Base-by-base conservation (phyloP, 495 filamentous ascomycete species). In the Pyrenopolyporus hunteri region DNA sequence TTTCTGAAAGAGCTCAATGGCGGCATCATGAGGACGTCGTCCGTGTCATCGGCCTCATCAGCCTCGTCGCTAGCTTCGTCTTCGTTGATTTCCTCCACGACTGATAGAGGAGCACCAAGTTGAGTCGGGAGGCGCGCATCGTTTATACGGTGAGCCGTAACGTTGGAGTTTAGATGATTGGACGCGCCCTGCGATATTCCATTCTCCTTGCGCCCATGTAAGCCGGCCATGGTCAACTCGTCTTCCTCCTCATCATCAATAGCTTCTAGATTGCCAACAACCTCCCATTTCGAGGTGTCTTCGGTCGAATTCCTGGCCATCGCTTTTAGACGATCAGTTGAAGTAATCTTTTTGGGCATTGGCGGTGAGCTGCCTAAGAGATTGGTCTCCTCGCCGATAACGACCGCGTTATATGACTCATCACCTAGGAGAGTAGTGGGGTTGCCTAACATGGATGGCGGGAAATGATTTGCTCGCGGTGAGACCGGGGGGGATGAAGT, bases 281-380 rank as follows among this genome's bases (percentile, higher is more conserved):
- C 70, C 33, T 73, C 76, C 76, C 76, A 80, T 16, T 68, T 69
- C 1, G 72, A 73, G 16, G 73, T 74, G 23, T 73, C 74, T 46
- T 79, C 78, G 6, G 74, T 67, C n/a, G 78, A 77, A 20, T 51
- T 75, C 28, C 74, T 73, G 19, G 76, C 69, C 31, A 80, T 70
- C 10, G 73, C 76, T 31, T 73, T 78, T 19, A 80, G 52, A 3
- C 72, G 71, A 49, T 80, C 76, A 47, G 78, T 79, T 1, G 78
- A 78, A 6, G 76, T 76, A 22, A 79, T 71, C 58, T 79, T 80
- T 54, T 73, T 78, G 0, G 76, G 75, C 48, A 63, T 62, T 7
- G 76, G 76, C 16, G 74, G 67, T 31, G 56, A 70, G 44, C 76
- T 75, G 46, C 76, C 75, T 45, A 79, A 63, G 35, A 76, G 63